phyloP scores from a whole-genome alignment of 2,329 filamentous ascomycete genomes.

The Ophiocordyceps camponoti-rufipedis region DNA sequence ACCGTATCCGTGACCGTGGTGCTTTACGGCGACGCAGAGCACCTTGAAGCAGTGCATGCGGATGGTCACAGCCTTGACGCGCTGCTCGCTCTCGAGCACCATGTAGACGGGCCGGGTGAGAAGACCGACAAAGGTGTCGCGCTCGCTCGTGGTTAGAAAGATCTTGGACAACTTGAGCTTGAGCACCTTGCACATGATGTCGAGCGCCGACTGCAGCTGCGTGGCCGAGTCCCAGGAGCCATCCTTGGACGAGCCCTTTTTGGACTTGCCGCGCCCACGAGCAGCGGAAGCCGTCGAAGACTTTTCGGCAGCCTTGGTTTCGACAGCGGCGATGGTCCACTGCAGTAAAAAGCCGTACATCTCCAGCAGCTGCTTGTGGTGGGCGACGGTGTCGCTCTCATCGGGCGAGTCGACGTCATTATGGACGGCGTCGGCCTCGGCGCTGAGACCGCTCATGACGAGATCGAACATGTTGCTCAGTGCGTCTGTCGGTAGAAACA shows the following conservation, averaged over 20 bases:
- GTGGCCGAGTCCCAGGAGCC: conserved; percentile 73
- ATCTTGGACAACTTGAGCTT: conserved; percentile 84
- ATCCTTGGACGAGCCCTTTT: conserved; percentile 64
- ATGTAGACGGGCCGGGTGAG: conserved; percentile 89
- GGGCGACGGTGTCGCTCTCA: conserved; percentile 69
- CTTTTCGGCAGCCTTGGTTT: conserved; percentile 85
- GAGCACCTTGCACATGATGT: conserved; percentile 90
- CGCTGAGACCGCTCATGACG: conserved; percentile 66
- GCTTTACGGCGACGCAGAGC: conserved; percentile 88
- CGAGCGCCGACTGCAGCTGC: conserved; percentile 75
- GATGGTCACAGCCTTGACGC: conserved; percentile 74
- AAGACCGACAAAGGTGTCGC: conserved; percentile 83
- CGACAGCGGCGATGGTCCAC: conserved; percentile 89
- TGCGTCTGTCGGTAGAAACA: conserved; percentile 59
- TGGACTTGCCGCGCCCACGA: conserved; percentile 56
- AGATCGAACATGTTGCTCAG: conserved; percentile 89
- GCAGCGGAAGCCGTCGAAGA: conserved; percentile 48
- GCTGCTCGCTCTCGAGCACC: conserved; percentile 81
- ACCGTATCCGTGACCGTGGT: conserved; percentile 95
- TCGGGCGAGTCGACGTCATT: conserved; percentile 71
- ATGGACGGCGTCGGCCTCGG: conserved; percentile 72
- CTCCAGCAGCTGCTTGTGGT: conserved; percentile 84
- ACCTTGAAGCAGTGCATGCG: conserved; percentile 97
- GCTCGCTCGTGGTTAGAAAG: conserved; percentile 88
- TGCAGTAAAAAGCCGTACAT: conserved; percentile 88